Conservation (phyloP, 2,329 filamentous ascomycete genomes). For the Aspergillus sp. region DNA sequence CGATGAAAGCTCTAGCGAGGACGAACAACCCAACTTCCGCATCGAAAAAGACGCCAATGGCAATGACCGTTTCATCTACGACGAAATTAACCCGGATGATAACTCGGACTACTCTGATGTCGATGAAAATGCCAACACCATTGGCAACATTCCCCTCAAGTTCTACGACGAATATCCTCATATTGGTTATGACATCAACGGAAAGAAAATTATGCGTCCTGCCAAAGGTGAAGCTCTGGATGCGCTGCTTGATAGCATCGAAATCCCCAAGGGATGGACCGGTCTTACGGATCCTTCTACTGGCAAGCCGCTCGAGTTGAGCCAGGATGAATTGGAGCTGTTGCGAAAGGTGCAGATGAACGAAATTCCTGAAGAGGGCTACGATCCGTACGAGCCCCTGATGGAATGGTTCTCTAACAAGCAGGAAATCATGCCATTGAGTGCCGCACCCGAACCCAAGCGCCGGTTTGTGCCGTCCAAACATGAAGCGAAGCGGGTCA, state of each 20-base stretch:
- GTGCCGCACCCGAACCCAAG: slow-evolving; percentile 92
- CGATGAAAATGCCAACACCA: slow-evolving; percentile 78
- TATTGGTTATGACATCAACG: slow-evolving; percentile 98
- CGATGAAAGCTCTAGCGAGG: slow-evolving; percentile 27
- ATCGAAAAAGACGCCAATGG: slow-evolving; percentile 83
- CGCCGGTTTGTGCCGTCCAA: slow-evolving; percentile 93
- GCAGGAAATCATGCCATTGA: slow-evolving; percentile 90
- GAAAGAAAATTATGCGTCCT: slow-evolving; percentile 94
- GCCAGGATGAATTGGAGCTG: slow-evolving; percentile 82
- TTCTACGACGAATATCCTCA: slow-evolving; percentile 98
- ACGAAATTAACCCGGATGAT: slow-evolving; percentile 90
- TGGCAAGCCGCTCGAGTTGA: slow-evolving; percentile 86
- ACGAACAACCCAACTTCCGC: slow-evolving; percentile 54
- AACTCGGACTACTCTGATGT: slow-evolving; percentile 93
- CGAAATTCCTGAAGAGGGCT: slow-evolving; percentile 81
- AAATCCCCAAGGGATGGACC: slow-evolving; percentile 95
- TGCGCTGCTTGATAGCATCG: slow-evolving; percentile 91
- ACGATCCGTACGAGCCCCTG: slow-evolving; percentile 91
- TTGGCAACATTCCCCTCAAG: slow-evolving; percentile 87
- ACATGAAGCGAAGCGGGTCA: slow-evolving; percentile 91
- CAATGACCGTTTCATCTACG: slow-evolving; percentile 84
- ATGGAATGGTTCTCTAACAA: slow-evolving; percentile 92
- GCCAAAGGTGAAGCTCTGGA: slow-evolving; percentile 92
- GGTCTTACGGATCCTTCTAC: slow-evolving; percentile 91
- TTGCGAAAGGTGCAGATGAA: slow-evolving; percentile 86